These are phyloP conservation scores for Populus tremula DNA, from an alignment of 345 rosid genomes.

Conservation along the genomic window DNA sequence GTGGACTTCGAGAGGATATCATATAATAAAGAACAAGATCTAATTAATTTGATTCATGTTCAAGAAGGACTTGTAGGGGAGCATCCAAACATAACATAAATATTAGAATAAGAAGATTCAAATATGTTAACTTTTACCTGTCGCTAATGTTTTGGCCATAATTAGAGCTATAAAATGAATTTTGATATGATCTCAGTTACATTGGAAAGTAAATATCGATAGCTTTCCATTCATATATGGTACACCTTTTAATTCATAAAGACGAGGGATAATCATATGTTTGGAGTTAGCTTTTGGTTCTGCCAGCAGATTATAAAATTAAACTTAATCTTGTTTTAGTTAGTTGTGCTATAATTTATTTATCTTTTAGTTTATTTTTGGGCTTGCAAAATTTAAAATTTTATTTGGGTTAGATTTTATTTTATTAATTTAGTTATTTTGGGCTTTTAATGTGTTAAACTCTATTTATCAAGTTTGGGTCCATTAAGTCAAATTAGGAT, in stretches of 20 bases:
- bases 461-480: too few species aligned
- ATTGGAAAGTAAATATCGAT: not conserved
- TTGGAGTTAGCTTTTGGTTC: not conserved
- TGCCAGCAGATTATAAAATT: not conserved
- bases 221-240: not conserved
- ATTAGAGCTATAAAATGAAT: not conserved
- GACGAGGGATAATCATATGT: rapidly evolving
- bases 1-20: not conserved
- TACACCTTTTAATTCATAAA: not conserved
- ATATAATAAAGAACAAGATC: not conserved
- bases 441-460: too few species aligned
- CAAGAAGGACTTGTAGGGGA: not conserved
- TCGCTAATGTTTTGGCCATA: not conserved
- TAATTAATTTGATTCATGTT: not conserved
- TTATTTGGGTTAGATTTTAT: too few species aligned
- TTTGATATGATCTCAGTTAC: not conserved
- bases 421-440: too few species aligned
- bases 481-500: too few species aligned
- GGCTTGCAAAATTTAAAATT: too few species aligned
- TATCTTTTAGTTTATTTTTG: not conserved
- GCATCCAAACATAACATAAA: not conserved
- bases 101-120: not conserved
- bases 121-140: not conserved
- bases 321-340: not conserved
- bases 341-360: not conserved